Base-by-base conservation (phyloP, 352 stramenopile genomes). In the Saprolegnia parasitica region DNA sequence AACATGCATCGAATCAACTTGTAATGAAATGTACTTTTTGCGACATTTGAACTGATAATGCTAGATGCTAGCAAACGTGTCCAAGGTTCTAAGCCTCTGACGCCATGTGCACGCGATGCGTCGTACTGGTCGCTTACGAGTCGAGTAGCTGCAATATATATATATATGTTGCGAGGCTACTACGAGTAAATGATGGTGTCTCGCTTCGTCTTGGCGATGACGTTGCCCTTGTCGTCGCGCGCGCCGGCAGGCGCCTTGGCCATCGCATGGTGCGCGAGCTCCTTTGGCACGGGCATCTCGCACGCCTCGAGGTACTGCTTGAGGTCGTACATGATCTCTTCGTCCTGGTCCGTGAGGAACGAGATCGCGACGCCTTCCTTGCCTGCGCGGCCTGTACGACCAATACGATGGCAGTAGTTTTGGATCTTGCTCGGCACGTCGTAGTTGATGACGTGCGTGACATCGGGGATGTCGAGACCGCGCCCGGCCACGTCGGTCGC, bases 401-500 rank as follows among this genome's bases (percentile, higher is more conserved):
- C 98, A 72, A 99, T 99, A 67, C 97, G 89, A 84, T 99, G 97
- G 74, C 86, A 98, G 80, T 99, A 99, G 70, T 91, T 96, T 73
- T 99, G 93, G 77, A 99, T 99, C 74, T 98, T 98, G 16, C 80
- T 93, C 15, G 98, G 96, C 72, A 99, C 78, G 72, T 99, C 97
- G 77, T 97, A 99, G 80, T 99, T 99, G 73, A 99, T 93, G 1
- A 99, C 96, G 77, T 99, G 93, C 5, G 94, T 96, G 23, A 99
- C 96, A 76, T 99, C 93, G 6, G 95, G 93, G 72, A 99, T 99
- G 80, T 99, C 98, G 6, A 99, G 80, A 72, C 98, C 98, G 73
- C 98, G 86, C 47, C 93, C 93, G 54, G 94, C 93, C 18, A 98
- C 93, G 72, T 98, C 93, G 0, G 96, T 98, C 0, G 96, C 93